phyloP scores from a whole-genome alignment of 148 eudicot genomes.

The Agrostemma githago region DNA sequence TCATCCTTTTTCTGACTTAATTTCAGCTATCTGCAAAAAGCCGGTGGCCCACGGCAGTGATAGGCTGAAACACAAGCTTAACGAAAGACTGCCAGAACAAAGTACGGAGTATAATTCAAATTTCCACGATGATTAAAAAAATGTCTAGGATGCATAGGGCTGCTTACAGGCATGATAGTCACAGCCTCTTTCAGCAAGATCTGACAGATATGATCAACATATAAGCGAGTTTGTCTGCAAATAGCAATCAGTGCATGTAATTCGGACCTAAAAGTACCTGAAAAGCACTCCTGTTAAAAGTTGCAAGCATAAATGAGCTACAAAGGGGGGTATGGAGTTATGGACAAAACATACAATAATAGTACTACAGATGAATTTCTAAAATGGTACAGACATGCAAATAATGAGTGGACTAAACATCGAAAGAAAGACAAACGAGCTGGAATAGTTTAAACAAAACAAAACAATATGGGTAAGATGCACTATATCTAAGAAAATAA shows the following conservation, averaged over 20 bases:
- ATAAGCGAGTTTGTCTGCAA: slow-evolving; percentile 66
- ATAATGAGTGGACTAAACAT: too few relatives aligned
- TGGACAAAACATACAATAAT: background rate
- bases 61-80: background rate
- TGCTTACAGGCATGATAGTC: slow-evolving; percentile 69
- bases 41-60: background rate
- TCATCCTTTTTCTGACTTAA: background rate
- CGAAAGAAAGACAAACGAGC: too few relatives aligned
- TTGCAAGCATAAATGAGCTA: background rate
- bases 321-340: background rate
- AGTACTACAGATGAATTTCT: background rate
- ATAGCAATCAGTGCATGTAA: slow-evolving; percentile 54
- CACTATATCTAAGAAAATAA: background rate
- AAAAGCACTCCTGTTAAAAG: slow-evolving; percentile 17
- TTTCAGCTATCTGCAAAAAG: background rate
- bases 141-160: slow-evolving; percentile 6
- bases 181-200: slow-evolving; percentile 57
- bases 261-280: slow-evolving; percentile 71
- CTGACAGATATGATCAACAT: slow-evolving; percentile 55
- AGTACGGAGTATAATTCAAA: background rate
- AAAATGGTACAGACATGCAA: background rate
- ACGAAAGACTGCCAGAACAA: background rate
- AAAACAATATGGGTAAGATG: background rate
- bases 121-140: background rate
- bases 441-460: too few relatives aligned